phyloP scores from a whole-genome alignment of 1,284 basidiomycete genomes.

The Fomes fomentarius region DNA sequence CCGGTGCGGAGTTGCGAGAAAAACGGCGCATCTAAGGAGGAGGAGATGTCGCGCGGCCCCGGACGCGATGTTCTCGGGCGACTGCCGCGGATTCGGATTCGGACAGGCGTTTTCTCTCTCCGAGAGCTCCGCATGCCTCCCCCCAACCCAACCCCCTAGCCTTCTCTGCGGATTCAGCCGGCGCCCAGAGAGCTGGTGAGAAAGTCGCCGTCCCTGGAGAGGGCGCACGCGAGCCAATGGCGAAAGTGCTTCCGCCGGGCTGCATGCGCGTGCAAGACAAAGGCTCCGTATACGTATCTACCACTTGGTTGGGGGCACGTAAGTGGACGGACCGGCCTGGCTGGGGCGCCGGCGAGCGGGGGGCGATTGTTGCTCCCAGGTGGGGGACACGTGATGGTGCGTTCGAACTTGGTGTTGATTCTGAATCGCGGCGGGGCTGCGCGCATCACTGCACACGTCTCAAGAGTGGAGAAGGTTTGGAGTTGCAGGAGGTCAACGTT shows the following conservation, averaged over 20 bases:
- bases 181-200: conserved; percentile 1
- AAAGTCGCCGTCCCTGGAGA: conserved; percentile 2
- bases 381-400: conserved; percentile 5
- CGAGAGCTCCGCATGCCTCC: background rate
- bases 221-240: background rate
- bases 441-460: conserved; percentile 1
- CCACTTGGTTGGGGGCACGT: too few relatives aligned
- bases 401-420: too few relatives aligned
- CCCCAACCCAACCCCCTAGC: background rate
- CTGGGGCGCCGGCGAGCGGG: too few relatives aligned
- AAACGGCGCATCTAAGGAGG: background rate
- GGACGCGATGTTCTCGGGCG: conserved; percentile 12
- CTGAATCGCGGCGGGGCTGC: background rate
- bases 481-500: too few relatives aligned
- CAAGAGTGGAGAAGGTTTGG: conserved; percentile 4
- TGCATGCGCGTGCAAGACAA: conserved; percentile 2
- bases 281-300: too few relatives aligned
- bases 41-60: conserved; percentile 3
- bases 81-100: too few relatives aligned
- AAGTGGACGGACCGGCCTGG: too few relatives aligned
- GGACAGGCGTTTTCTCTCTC: too few relatives aligned
- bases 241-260: background rate
- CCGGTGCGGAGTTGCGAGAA: background rate
- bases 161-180: conserved; percentile 2
- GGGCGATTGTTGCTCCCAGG: background rate